Evolutionary conservation across 805 yeast genomes (phyloP), one percentile per base, ranked within the genome.

Genomic region (Suhomyces tanzawaensis): DNA sequence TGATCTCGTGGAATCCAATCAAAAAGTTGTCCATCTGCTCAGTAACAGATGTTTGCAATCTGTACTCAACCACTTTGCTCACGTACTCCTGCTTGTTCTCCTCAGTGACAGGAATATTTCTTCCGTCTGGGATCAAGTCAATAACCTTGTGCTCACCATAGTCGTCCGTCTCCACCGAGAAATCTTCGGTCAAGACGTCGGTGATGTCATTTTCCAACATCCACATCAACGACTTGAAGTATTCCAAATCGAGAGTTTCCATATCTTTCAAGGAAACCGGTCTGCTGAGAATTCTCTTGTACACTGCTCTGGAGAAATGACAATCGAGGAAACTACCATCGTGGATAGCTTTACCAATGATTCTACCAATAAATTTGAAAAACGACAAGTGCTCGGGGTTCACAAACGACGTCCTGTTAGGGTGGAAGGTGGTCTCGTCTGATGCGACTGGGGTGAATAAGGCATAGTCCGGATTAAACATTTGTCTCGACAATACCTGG

Each of bases 161-260:
- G 53, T 89, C 96, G 55, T 89, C 95, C 1, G 93, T 77, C 49
- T 89, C 97, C 16, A 93, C 87, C 8, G 95, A 83, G 58, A 93
- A 93, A 5, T 95, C 91, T 59, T 93, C 99, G 16, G 88, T 89
- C 40, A 93, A 86, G 26, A 93, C 82, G 60, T 90, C 98, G 0
- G 98, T 91, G 37, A 93, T 91, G 62, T 93, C 96, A 63, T 93
- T 93, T 51, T 91, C 96, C 38, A 93, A 66, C 85, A 93, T 93
- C 99, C 99, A 93, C 54, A 82, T 74, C 52, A 93, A 66, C 2
- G 96, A 87, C 60, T 90, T 91, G 66, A 84, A 89, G 57, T 93
- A 93, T 45, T 88, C 96, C 40, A 87, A 71, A 59, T 93, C 99
- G 44, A 93, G 70, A 0, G 90, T 84, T 57, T 93, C 98, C 88